These are phyloP conservation scores for Colletotrichum plurivorum DNA, from an alignment of 2,329 filamentous ascomycete species.

Conservation along the genomic window DNA sequence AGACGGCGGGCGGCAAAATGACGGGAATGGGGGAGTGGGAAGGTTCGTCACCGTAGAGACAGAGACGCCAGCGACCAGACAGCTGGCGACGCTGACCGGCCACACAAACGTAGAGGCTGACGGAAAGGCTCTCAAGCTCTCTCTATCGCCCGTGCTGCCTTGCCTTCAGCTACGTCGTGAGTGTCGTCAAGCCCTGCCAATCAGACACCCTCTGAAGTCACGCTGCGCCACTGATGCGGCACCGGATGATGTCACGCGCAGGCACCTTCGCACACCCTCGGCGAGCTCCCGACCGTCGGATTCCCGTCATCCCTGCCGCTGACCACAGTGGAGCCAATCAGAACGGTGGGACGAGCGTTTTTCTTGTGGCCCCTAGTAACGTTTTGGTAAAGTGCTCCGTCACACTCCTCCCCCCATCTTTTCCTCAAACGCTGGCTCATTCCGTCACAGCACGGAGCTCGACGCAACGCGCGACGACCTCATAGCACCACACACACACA, in stretches of 20 bases:
- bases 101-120: conserved; percentile 40
- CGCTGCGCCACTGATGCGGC: conserved; percentile 33
- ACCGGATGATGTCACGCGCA: conserved; percentile 32
- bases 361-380: conserved; percentile 13
- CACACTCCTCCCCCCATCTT: conserved; percentile 13
- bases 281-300: conserved; percentile 22
- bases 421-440: conserved; percentile 38
- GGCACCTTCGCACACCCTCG: background rate
- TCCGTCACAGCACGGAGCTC: conserved; percentile 34
- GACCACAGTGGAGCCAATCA: conserved; percentile 19
- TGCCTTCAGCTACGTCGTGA: conserved; percentile 29
- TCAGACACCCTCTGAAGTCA: conserved; percentile 37
- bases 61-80: background rate
- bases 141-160: conserved; percentile 4
- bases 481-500: conserved; percentile 25
- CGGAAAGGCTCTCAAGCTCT: conserved; percentile 15
- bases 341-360: conserved; percentile 16
- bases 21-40: conserved; percentile 11
- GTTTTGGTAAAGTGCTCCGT: conserved; percentile 36
- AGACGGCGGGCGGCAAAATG: background rate
- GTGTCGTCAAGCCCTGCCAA: conserved; percentile 38
- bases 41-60: conserved; percentile 15
- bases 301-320: background rate
- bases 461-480: conserved; percentile 35
- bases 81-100: background rate